Conservation (phyloP, 179 eudicot genomes). For the Silene noctiflora region DNA sequence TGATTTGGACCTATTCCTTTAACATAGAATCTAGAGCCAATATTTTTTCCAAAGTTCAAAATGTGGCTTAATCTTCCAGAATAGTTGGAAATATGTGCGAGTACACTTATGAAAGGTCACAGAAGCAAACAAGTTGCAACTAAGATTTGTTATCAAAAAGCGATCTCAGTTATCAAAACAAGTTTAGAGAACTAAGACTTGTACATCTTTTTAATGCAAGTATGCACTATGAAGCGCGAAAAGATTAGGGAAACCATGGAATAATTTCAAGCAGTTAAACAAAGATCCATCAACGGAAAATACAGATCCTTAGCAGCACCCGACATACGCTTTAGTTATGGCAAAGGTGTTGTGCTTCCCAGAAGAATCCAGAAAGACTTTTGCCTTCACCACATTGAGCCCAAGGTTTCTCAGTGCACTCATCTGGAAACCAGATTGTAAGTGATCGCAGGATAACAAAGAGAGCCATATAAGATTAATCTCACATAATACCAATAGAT, state of each 20-base stretch:
- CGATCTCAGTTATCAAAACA: slow-evolving; percentile 2
- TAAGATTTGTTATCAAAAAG: too few species aligned
- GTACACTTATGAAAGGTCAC: not conserved
- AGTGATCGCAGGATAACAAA: slow-evolving; percentile 26
- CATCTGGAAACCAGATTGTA: slow-evolving; percentile 65
- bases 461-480: slow-evolving; percentile 24
- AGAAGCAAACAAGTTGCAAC: slow-evolving; percentile 1
- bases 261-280: slow-evolving; percentile 8
- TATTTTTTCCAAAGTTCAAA: not conserved
- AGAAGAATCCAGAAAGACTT: slow-evolving; percentile 90
- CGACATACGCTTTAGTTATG: slow-evolving; percentile 90
- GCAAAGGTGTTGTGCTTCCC: slow-evolving; percentile 97
- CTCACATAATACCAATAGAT: slow-evolving; percentile 12
- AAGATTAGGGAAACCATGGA: not conserved
- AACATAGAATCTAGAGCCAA: not conserved
- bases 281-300: slow-evolving; percentile 1
- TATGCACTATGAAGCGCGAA: slow-evolving; percentile 2
- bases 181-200: not conserved
- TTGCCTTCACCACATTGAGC: slow-evolving; percentile 91
- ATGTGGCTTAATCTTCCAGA: not conserved
- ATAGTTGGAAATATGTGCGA: not conserved
- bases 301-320: slow-evolving; percentile 21
- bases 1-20: not conserved
- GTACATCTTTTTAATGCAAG: not conserved
- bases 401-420: slow-evolving; percentile 88